Conservation (phyloP, 176 grass and related monocot species). For the Phoenix dactylifera region DNA sequence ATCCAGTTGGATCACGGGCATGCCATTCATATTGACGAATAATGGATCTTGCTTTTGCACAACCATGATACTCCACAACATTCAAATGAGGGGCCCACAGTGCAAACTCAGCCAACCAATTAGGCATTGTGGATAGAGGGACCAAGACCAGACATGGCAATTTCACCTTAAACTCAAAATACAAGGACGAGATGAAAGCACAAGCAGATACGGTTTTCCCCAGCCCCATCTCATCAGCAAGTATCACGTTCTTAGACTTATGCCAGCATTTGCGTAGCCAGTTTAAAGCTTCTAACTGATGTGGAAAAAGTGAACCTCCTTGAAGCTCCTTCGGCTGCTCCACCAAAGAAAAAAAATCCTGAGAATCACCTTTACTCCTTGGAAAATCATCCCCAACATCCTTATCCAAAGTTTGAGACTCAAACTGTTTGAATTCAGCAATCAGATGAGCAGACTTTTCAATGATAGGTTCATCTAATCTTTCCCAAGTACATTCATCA, state of each 20-base stretch:
- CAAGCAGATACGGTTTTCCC: conserved; percentile 94
- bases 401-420: conserved; percentile 58
- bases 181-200: conserved; percentile 85
- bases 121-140: conserved; percentile 96
- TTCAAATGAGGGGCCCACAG: conserved; percentile 96
- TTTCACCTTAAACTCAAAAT: conserved; percentile 75
- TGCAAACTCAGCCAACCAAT: conserved; percentile 94
- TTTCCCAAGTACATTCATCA: conserved; percentile 98
- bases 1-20: conserved; percentile 43
- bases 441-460: conserved; percentile 65
- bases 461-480: conserved; percentile 74
- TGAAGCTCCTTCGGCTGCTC: conserved; percentile 93
- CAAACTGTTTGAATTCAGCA: conserved; percentile 55
- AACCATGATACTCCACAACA: conserved; percentile 96
- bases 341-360: conserved; percentile 55
- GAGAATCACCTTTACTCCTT: conserved; percentile 37
- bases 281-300: conserved; percentile 98
- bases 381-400: conserved; percentile 30
- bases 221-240: conserved; percentile 99
- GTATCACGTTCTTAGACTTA: conserved; percentile 93
- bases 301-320: conserved; percentile 77
- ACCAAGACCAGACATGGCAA: conserved; percentile 84
- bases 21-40: conserved; percentile 98
- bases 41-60: conserved; percentile 71
- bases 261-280: conserved; percentile 98